Evolutionary conservation across 1,139 yeast species (phyloP), one percentile per base, ranked within the genome.

Genomic region (Debaryomyces sp.): DNA sequence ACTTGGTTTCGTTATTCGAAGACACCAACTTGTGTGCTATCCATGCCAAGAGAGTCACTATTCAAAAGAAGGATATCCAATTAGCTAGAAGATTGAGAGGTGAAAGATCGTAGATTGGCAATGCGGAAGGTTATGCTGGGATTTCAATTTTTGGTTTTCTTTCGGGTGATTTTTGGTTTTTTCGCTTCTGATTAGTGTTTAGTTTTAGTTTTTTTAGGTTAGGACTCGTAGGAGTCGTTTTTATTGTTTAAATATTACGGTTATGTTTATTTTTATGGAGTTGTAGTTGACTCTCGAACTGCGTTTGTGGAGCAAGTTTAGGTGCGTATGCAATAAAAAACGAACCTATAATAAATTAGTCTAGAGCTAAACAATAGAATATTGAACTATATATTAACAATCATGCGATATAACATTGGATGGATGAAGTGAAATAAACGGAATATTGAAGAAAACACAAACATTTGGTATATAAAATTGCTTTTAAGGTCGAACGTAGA

Each of bases 61-160:
- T 76, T 55, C 80, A 76, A 63, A 76, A 76, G 80, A 76, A 76
- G 69, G 81, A 76, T 59, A 76, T 76, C 64, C 80, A 76, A 62
- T 75, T 76, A 62, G 81, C 81, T 46, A 75, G 80, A 73, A 75
- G 81, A 72, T 75, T 76, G 65, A 73, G 81, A 68, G 81, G 81
- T 57, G 80, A 76, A 67, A 73, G 80, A 70, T 67, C 80, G 43
- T 75, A 68, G 57, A 47, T 49, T 27, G 23, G 23, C 23, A 35
- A 34, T 21, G 22, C 34, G 18, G 35, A 32, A 15, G 35, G 22
- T 42, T 34, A 12, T 15, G 8, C 21, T 37, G 41, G 41, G 41
- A 37, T 36, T 37, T 37, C 21, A 21, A 32, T 27, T 41, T 30
- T 29, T 21, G 34, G 43, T 29, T 29, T 46, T 15, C 15, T 29